Evolutionary conservation across 225 moss, liverwort and hornwort species (phyloP), one percentile per base, ranked within the genome.

Genomic region (Neckera pumila): DNA sequence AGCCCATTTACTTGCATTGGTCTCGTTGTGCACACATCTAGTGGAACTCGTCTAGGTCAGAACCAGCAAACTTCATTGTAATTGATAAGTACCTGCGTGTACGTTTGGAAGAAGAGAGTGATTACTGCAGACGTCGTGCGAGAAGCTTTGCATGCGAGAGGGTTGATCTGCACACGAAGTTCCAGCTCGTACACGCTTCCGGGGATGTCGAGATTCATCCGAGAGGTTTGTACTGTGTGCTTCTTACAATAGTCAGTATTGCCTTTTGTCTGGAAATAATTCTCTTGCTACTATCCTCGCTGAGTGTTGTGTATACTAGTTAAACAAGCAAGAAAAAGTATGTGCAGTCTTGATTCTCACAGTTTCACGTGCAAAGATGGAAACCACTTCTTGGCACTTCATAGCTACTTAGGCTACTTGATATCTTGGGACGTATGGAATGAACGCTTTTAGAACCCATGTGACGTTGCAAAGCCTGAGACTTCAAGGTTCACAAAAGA

Each of bases 131-230:
- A 34, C 28, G 53, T 36, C 53, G 19, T 56, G 77, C 56, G 81
- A 81, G 81, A 26, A 85, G 78, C 82, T 82, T 63, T 59, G 86
- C 80, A 63, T 59, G 86, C 80, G 56, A n/a, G 82, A 49, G 26
- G 47, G 62, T 83, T 62, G 71, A 80, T 40, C 51, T 20, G 73
- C 79, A 20, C 82, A 81, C 7, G 36, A 47, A 77, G 89, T 16
- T 76, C 59, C 13, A 75, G 58, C 49, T 49, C 59, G 49, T 9
- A 20, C 31, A 18, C 15, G 88, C n/a, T 85, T 47, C 54, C 60
- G 38, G 65, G 60, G 87, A 92, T 92, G 92, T 91, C 92, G 85
- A 87, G 89, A 61, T 92, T 89, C 79, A 85, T 92, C 23, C 88
- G 92, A 85, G 89, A 92, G 92, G 92, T 92, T 59, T 38, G 91